Base-by-base conservation (phyloP, 441 rosid genomes). In the Gossypium lobatum region DNA sequence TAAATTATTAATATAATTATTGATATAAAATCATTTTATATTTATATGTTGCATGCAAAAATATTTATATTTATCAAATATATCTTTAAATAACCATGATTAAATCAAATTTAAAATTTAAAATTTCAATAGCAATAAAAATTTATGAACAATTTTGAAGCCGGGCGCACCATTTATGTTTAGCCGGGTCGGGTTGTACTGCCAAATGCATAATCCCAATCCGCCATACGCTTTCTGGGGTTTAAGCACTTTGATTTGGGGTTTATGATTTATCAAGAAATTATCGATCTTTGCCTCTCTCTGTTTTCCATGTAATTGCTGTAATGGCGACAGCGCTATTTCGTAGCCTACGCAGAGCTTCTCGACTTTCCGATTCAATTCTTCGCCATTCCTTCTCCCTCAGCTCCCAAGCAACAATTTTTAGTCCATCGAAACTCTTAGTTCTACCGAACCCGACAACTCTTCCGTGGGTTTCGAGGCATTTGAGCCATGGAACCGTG, bases 401-500 rank as follows among this genome's bases (percentile, higher is more conserved):
- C 71, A 84, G 88, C 80, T 73, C 78, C 55, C 74, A 73, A 62
- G 79, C 65, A 9, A n/a, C 85, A 20, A 1, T 26, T 61, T 50
- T 73, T 50, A 58, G 76, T 50, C 70, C 73, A 8, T 20, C 28
- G 8, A 76, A 73, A 31, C 68, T 64, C 61, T 42, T 67, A 11
- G 16, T 34, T 75, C 76, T 75, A 1, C 54, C n/a, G 17, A 79
- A 72, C 26, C 66, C 64, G 0, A 10, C 9, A 14, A 80, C 80
- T 67, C 67, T 82, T 69, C 82, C 76, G 0, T 83, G 86, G 82
- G 57, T 54, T 3, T 84, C 54, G 34, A 84, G 95, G 83, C 80
- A 77, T 59, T 83, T 77, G 63, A 90, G 92, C 73, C 87, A 87
- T 46, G 98, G 97, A 26, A 77, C 83, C 0, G 93, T 95, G 76